Conservation (phyloP, 257 asterid genomes). For the Gentiana macrophylla region DNA sequence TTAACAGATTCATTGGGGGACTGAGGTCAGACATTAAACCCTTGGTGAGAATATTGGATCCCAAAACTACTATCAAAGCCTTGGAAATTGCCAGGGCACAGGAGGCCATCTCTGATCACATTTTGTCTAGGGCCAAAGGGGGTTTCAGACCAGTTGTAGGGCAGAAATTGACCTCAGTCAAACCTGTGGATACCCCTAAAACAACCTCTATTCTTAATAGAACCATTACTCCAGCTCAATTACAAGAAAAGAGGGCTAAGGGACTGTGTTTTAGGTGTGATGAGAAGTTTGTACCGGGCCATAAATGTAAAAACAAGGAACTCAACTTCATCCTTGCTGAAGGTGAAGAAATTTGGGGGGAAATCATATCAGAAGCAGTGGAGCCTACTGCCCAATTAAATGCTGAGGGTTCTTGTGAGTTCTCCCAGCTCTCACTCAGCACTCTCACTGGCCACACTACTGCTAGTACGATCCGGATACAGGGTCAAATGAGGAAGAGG, state of each 20-base stretch:
- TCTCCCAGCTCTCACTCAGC: not conserved
- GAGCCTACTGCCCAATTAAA: not conserved
- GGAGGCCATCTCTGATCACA: no score
- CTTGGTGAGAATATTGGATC: no score
- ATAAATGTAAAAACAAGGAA: not conserved
- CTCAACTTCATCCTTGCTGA: not conserved
- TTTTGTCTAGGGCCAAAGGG: not conserved
- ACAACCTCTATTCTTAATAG: no score
- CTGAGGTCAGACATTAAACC: not conserved
- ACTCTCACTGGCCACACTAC: not conserved
- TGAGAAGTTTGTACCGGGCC: slow-evolving; percentile 1
- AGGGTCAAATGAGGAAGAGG: not conserved
- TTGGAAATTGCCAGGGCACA: not conserved
- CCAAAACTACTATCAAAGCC: not conserved
- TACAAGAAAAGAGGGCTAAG: not conserved
- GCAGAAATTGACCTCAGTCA: not conserved
- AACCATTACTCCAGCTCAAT: not conserved
- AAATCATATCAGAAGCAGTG: not conserved
- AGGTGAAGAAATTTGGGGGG: not conserved
- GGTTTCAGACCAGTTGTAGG: no score
- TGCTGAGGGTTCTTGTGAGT: not conserved
- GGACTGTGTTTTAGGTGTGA: slow-evolving; percentile 7
- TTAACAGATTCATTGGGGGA: not conserved
- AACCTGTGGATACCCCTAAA: not conserved
- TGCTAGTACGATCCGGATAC: not conserved